A percentile compares a stretch with the other conserved stretches of the same genome.
phyloP scores from a whole-genome alignment of 768 basidiomycete genomes.

The Cyclocybe aegerita region DNA sequence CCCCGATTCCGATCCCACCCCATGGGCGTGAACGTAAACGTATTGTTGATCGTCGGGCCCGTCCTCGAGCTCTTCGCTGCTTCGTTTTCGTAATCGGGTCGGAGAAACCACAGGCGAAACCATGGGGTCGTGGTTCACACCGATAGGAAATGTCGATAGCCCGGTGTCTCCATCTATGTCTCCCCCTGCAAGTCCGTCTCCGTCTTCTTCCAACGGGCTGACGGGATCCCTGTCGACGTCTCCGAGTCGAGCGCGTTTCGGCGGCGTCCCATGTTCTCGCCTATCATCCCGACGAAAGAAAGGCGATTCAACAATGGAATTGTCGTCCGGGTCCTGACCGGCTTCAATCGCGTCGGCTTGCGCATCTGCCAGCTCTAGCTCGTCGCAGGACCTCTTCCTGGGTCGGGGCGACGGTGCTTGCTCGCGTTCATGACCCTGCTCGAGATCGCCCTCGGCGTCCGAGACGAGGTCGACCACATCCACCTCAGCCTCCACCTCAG shows the following conservation, averaged over 20 bases:
- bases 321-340: constrained; percentile 10
- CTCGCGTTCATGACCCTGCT: background rate
- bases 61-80: constrained; percentile 50
- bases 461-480: background rate
- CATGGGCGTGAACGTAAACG: too few relatives aligned
- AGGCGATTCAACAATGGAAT: constrained; percentile 14
- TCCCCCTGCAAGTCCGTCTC: background rate
- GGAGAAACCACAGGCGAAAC: constrained; percentile 12
- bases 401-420: constrained; percentile 1
- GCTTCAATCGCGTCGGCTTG: background rate
- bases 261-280: constrained; percentile 24
- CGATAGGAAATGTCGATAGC: too few relatives aligned
- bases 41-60: background rate
- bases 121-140: too few relatives aligned
- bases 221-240: background rate
- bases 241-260: constrained; percentile 23
- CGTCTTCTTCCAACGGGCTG: constrained; percentile 5
- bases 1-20: background rate
- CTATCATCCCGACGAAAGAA: constrained; percentile 13
- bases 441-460: too few relatives aligned
- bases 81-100: constrained; percentile 40
- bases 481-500: constrained; percentile 10
- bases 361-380: constrained; percentile 15
- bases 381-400: constrained; percentile 25
- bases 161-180: constrained; percentile 5